Evolutionary conservation across 139 green algal genomes (phyloP), one percentile per base, ranked within the genome.

Genomic region (Ettlia oleoabundans): DNA sequence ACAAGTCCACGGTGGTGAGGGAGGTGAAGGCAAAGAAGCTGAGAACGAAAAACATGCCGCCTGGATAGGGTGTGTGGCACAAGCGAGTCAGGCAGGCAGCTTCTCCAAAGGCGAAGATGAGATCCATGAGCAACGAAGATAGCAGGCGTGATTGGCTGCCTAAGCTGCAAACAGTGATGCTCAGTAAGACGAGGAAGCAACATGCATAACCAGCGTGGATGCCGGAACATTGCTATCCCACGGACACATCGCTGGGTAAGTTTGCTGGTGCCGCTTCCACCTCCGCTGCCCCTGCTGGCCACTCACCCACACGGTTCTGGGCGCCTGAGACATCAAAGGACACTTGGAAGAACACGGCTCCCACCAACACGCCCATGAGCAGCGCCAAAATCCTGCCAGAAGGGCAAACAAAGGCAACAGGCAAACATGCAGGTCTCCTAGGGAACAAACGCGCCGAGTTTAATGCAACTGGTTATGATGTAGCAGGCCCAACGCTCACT

Each of bases 1-100:
- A 61, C 42, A 92, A 75, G 86, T 97, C 93, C 21, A 94, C 81
- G 4, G 86, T 90, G 30, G 93, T 95, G 9, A 96, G 82, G 3
- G 86, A 88, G n/a, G 90, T 93, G 85, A 97, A 95, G 61, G 88
- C 93, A 6, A 95, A 89, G 40, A 96, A 92, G 47, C 82, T 82
- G 21, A 96, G 88, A 5, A 88, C 83, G 78, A 97, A 97, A 86
- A 97, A 96, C 67, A 96, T 81, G 58, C 78, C 91, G 33, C 93
- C 92, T 73, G 93, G 71, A 38, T 84, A 1, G 65, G 19, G 37
- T 4, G 51, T 24, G 62, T 32, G 26, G 19, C 19, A 75, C 15
- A 10, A 42, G 38, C 5, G 24, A 4, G 3, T 24, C 5, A 28
- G 41, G 19, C 33, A 72, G 8, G 19, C 33, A 72, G 33, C 28